phyloP scores from a whole-genome alignment of 2,329 filamentous ascomycete genomes.

The Fonsecaea multimorphosa region DNA sequence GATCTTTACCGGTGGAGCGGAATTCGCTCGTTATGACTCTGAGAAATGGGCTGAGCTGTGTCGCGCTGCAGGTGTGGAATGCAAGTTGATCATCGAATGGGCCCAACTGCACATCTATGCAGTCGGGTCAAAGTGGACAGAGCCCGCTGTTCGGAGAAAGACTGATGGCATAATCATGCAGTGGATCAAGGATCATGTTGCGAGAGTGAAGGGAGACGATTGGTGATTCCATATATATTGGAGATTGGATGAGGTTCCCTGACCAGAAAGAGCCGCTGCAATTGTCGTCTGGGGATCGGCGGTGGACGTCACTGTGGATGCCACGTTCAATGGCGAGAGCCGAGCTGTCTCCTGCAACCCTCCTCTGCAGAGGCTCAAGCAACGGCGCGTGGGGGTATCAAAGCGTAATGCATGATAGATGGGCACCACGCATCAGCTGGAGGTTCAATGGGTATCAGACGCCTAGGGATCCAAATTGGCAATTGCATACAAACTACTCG shows the following conservation, averaged over 20 bases:
- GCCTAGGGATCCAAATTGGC: no score
- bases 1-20: constrained; percentile 20
- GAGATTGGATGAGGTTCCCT: background rate
- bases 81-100: constrained; percentile 21
- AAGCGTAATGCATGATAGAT: no score
- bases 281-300: no score
- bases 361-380: no score
- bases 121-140: constrained; percentile 19
- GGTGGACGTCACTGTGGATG: no score
- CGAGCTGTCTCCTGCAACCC: no score
- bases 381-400: no score
- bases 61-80: constrained; percentile 2
- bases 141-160: constrained; percentile 14
- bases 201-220: background rate
- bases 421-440: no score
- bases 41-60: constrained; percentile 20
- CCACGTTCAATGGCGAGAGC: no score
- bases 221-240: background rate
- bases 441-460: no score
- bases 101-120: constrained; percentile 27
- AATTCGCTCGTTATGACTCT: constrained; percentile 24
- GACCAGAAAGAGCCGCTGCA: background rate
- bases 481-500: no score
- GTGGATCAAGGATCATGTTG: constrained; percentile 20
- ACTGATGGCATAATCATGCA: constrained; percentile 22